These are phyloP conservation scores for Thymus quinquecostatus DNA, from an alignment of 257 asterid species.

Conservation along the genomic window DNA sequence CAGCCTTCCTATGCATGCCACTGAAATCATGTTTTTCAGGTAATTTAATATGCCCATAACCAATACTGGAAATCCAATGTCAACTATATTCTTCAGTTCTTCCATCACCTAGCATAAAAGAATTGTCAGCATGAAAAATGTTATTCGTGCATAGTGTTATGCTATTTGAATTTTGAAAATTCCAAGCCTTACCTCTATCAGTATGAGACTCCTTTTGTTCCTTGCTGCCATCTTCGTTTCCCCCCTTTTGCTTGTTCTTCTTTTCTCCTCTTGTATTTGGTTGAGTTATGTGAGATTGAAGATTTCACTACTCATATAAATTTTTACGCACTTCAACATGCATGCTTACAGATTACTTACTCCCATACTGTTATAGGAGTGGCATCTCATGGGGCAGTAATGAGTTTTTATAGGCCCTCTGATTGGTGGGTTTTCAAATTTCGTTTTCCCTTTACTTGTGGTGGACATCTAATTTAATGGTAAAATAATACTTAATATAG, in stretches of 20 bases:
- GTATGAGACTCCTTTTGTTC: conserved; percentile 53
- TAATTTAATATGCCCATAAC: conserved; percentile 74
- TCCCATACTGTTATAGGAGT: conserved; percentile 33
- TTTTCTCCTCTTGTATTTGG: conserved; percentile 39
- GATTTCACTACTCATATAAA: conserved; percentile 18
- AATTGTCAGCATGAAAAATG: conserved; percentile 30
- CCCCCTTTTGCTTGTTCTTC: conserved; percentile 37
- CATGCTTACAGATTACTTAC: conserved; percentile 38
- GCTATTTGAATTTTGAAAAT: conserved; percentile 34
- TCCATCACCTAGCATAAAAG: conserved; percentile 58
- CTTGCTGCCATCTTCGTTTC: conserved; percentile 52
- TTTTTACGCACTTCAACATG: conserved; percentile 37
- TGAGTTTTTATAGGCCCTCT: conserved; percentile 55
- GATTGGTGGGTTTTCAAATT: conserved; percentile 42
- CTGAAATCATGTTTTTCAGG: conserved; percentile 86
- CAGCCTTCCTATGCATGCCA: conserved; percentile 86
- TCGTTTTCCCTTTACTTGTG: conserved; percentile 29
- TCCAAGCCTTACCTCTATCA: conserved; percentile 63
- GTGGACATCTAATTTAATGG: conserved; percentile 28
- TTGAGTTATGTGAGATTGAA: conserved; percentile 39
- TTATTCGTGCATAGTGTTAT: conserved; percentile 13
- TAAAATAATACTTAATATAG: conserved; percentile 28
- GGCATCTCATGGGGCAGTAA: conserved; percentile 35
- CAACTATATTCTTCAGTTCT: conserved; percentile 68
- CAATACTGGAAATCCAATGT: conserved; percentile 69